Evolutionary conservation across 345 rosid genomes (phyloP).

Genomic region (Kernera saxatilis): DNA sequence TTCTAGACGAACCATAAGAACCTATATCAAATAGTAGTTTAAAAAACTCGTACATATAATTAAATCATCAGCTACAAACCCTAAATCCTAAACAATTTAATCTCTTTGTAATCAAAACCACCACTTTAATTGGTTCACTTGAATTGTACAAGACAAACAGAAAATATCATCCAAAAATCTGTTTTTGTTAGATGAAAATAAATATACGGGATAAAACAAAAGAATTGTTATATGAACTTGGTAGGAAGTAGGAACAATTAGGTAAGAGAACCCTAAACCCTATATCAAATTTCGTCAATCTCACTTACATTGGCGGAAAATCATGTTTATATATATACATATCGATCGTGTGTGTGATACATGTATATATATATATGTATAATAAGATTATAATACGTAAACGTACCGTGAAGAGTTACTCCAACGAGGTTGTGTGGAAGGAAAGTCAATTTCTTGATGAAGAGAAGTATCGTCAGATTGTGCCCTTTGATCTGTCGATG

Average conservation of each 20-base stretch:
- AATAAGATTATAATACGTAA: not conserved
- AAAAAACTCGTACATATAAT: not conserved
- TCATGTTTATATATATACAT: not conserved
- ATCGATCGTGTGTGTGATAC: conserved; percentile 1
- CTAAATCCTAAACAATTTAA: too few relatives aligned
- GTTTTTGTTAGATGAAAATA: not conserved
- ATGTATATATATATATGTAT: not conserved
- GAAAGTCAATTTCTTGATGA: conserved; percentile 44
- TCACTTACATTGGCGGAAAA: not conserved
- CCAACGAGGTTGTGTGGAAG: conserved; percentile 54
- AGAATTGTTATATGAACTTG: not conserved
- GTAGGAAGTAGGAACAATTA: conserved; percentile 11
- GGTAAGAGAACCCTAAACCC: conserved; percentile 15
- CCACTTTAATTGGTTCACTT: not conserved
- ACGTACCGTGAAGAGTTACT: conserved; percentile 75
- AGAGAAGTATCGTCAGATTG: conserved; percentile 38
- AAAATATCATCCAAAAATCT: not conserved
- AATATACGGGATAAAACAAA: conserved; percentile 1
- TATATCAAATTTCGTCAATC: not conserved
- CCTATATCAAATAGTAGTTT: not conserved
- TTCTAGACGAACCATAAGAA: not conserved
- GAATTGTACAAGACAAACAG: not conserved
- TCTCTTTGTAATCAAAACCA: not conserved
- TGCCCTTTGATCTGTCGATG: conserved; percentile 44
- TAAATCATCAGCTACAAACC: not conserved